Base-by-base conservation (phyloP, 768 basidiomycete genomes). In the Postia placenta region DNA sequence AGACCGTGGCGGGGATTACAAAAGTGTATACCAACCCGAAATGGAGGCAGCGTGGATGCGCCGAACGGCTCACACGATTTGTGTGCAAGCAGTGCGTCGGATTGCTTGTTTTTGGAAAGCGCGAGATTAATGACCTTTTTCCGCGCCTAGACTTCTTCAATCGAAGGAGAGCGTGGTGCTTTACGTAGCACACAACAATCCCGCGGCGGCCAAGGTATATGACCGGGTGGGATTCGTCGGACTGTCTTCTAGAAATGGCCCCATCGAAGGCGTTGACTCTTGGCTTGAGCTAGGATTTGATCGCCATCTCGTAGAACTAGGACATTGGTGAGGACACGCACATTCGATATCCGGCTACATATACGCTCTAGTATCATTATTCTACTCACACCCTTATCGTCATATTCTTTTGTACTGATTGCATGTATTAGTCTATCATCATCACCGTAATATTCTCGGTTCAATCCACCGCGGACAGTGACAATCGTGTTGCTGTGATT, bases 231-330 rank as follows among this genome's bases (percentile, higher is more conserved):
- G 87, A 2, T 91, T 90, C 53, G 63, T 68, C 15, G 85, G 83
- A 5, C 67, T 86, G 14, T 62, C 50, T 11, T 54, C 59, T 14
- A 47, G 45, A 6, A 26, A 37, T 19, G 37, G 35, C 5, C 52
- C 60, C 2, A 69, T 71, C 1, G 69, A 74, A n/a, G 74, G 72
- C 5, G 71, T 76, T 2, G 72, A 74, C 27, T 60, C 65, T 14
- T 87, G 82, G 82, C 53, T 80, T 5, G 86, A 87, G 49, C 65
- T 83, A 43, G 85, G 85, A 7, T 87, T 85, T 48, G 72, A 79
- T 53, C 68, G 63, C 20, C 48, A 52, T 15, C 44, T 48, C 23
- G 75, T 81, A 19, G 53, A 66, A 2, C 69, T 84, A 14, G 87
- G 87, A 1, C 81, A 85, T 57, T 90, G 87, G 86, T 88, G 67